Evolutionary conservation across 352 stramenopile species (phyloP).

Genomic region (Pythium sukuiense): DNA sequence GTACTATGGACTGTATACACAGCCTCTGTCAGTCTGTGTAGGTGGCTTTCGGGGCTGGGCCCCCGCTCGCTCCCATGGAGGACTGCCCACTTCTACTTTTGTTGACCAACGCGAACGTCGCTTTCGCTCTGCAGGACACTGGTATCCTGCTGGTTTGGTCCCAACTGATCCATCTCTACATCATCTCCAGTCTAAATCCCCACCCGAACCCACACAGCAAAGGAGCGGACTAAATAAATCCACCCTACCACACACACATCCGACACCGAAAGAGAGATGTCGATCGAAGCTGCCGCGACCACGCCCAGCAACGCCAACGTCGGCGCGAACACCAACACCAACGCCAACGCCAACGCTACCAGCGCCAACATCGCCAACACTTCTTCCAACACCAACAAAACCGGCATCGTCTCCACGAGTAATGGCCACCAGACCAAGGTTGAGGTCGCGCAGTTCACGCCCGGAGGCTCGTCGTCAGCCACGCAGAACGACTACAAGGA

Average conservation of each 20-base stretch:
- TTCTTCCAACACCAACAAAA: background rate
- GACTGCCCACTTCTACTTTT: constrained; percentile 31
- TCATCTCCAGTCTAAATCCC: background rate
- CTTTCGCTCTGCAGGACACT: constrained; percentile 1
- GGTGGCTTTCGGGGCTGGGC: background rate
- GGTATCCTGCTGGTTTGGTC: constrained; percentile 10
- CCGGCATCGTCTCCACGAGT: background rate
- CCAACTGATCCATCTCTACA: constrained; percentile 6
- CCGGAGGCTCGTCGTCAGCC: constrained; percentile 11
- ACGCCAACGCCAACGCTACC: background rate
- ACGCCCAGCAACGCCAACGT: constrained; percentile 12
- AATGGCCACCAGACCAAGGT: constrained; percentile 13
- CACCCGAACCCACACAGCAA: constrained; percentile 2
- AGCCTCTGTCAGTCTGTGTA: no score
- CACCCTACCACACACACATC: constrained; percentile 2
- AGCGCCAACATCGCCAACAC: background rate
- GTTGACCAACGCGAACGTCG: constrained; percentile 13
- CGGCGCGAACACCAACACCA: background rate
- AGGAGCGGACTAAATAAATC: constrained; percentile 10
- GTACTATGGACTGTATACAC: no score
- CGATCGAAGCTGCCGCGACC: constrained; percentile 21
- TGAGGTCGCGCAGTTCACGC: constrained; percentile 24
- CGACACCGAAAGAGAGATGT: constrained; percentile 21
- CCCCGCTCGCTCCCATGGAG: background rate
- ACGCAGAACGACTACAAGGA: constrained; percentile 26